Base-by-base conservation (phyloP, 768 basidiomycete species). In the Lactarius trivialis region DNA sequence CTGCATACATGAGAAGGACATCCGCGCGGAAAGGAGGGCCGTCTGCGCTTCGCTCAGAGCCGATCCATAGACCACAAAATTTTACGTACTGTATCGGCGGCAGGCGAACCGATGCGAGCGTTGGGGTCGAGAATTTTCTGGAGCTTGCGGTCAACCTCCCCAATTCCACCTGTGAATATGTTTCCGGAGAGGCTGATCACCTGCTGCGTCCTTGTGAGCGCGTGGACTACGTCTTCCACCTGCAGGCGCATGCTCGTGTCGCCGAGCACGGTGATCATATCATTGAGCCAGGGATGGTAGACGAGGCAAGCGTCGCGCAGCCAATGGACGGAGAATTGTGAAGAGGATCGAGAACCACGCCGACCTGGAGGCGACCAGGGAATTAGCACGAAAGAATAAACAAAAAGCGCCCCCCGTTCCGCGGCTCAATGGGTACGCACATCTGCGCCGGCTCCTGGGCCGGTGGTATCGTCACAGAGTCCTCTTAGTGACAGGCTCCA, bases 111-210 rank as follows among this genome's bases (percentile, higher is more conserved):
- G 12, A 65, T 62, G 28, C 60, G 60, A 15, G 56, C 45, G 7
- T 55, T 55, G 0, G 41, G 41, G 43, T 65, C 64, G 26, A 62
- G 32, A 11, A 65, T 24, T 11, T 9, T 58, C 26, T 58, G 30
- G 30, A 65, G 28, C 2, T 58, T 26, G 56, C 50, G 14, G 9
- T 62, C 52, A n/a, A 65, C 50, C 52, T 65, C 64, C 21, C 14
- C 56, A 19, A 65, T 45, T 6, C 56, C 61, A 37, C 64, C 64
- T 5, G 64, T 65, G 48, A 62, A 65, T 19, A 65, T 26, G 21
- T 65, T 65, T 28, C 64, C 64, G 8, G 60, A 43, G 28, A 63
- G n/a, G n/a, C n/a, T n/a, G n/a, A n/a, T n/a, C n/a, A n/a, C n/a
- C n/a, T n/a, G n/a, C n/a, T n/a, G n/a, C 53, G 32, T n/a, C n/a